Percentiles rank a stretch among this genome's conserved stretches.
Evolutionary conservation across 257 asterid species (phyloP).

Genomic region (Datura wrightii): DNA sequence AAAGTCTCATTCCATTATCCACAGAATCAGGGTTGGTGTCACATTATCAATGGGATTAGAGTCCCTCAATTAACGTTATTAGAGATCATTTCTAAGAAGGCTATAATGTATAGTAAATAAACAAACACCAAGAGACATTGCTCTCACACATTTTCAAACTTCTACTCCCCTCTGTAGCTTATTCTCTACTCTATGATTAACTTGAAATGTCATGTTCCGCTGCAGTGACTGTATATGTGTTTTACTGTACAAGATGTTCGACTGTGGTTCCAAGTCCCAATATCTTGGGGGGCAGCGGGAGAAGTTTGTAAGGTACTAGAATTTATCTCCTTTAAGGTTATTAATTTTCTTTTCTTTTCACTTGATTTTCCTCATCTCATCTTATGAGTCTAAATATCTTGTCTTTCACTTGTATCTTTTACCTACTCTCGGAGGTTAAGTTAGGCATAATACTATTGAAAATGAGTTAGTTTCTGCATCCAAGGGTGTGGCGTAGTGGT

Average conservation of each 20-base stretch:
- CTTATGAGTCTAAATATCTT: conserved; percentile 10
- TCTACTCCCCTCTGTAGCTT: neutral
- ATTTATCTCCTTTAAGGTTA: conserved; percentile 29
- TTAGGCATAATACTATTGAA: neutral
- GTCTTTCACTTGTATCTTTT: neutral
- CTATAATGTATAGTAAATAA: neutral
- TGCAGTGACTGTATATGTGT: conserved; percentile 57
- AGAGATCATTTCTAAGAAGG: neutral
- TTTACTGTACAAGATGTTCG: conserved; percentile 66
- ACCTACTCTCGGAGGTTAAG: neutral
- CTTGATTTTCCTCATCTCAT: neutral
- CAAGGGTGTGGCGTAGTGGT: neutral
- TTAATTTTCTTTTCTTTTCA: neutral
- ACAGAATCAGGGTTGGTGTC: neutral
- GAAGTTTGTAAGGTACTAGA: conserved; percentile 78
- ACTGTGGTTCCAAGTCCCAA: conserved; percentile 74
- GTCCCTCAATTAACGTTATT: neutral
- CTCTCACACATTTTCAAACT: conserved; percentile 1
- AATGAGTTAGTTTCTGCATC: neutral
- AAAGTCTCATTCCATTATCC: neutral
- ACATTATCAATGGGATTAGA: conserved; percentile 23
- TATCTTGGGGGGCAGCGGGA: conserved; percentile 77
- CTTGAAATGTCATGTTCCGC: conserved; percentile 33
- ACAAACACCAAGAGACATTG: neutral
- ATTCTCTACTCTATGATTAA: conserved; percentile 26